Base-by-base conservation (phyloP, 225 moss, liverwort and hornwort species). In the Sphagnum contortum region DNA sequence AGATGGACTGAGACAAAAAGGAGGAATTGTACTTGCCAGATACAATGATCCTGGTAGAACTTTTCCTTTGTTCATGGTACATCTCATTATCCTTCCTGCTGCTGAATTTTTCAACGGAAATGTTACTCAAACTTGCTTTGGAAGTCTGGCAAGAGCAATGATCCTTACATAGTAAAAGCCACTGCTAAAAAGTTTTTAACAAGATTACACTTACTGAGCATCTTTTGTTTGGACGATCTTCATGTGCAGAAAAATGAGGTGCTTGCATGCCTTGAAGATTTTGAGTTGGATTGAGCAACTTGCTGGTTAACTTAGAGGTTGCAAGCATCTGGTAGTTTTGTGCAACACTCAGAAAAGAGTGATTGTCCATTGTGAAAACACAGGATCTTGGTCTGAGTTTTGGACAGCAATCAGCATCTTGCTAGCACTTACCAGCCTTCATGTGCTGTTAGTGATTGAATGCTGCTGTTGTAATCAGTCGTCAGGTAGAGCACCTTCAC, bases 11-110 rank as follows among this genome's bases (percentile, higher is more conserved):
- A 80, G 80, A 68, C 72, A 82, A 62, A 86, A 81, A 57, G 90
- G 84, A 29, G 80, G 78, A 0, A 87, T 82, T 55, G 72, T 88
- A 66, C 87, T 98, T 68, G 98, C 98, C 59, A 81, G 98, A 59
- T 98, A 98, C 71, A 98, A 93, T 48, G 98, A 98, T 56, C 98
- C 91, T 44, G 87, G 90, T 72, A 80, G 89, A 62, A 98, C 91
- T 48, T 84, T 80, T 80, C 79, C 87, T 13, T 67, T 84, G 60
- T 69, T 98, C 66, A 90, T 90, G 84, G 96, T 96, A 72, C 64
- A 13, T 61, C 9, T 51, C 61, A 7, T 29, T 4, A 14, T 47
- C 50, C 1, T 5, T 46, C 5, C 58, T 45, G 52, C 12, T 8
- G 45, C 48, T 57, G 47, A 51, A 44, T 48, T 48, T 29, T 50